Base-by-base conservation (phyloP, 1,139 yeast species). In the Geotrichum aggregatum region DNA sequence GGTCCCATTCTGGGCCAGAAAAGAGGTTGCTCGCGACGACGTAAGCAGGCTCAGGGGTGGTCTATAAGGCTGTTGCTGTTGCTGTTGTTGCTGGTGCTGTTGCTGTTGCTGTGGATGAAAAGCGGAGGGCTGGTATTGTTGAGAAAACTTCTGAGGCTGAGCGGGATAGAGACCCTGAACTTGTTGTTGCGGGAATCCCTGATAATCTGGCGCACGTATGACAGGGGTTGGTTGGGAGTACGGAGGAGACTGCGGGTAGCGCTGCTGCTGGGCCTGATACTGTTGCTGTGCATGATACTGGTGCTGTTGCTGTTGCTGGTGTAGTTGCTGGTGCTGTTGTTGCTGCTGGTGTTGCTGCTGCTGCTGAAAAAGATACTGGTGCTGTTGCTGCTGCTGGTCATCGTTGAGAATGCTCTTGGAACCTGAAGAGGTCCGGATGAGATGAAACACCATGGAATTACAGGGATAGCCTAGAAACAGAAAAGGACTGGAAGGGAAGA, bases 1-100 rank as follows among this genome's bases (percentile, higher is more conserved):
- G 13, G 38, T 34, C 14, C 14, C 14, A 16, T 6, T 16, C 38
- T 50, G 50, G 22, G 47, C 33, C 11, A 41, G 46, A 10, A 38
- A 21, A 19, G 38, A 46, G 31, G 28, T 38, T 6, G 49, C 38
- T 1, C 39, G 31, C 3, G 42, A 39, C 16, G 28, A 30, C 2
- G 34, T 26, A 11, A 38, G 14, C 2, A 39, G 38, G 13, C 30
- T 43, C 14, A 39, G 16, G 3, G 47, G 47, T 11, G 47, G 47
- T 11, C 6, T 11, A 6, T 11, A 11, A 34, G 16, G 42, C 10
- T 38, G 42, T 38, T 7, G 42, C 16, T 38, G n/a, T n/a, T 16
- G 42, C 18, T 34, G 39, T 7, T 34, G 39, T 34, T 13, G 39
- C n/a, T 7, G 39, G 14, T 13, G n/a, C 18, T 34, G 39, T 13